These are phyloP conservation scores for Syncephalis fuscata DNA, from an alignment of 371 early-diverging fungal species.

Conservation along the genomic window DNA sequence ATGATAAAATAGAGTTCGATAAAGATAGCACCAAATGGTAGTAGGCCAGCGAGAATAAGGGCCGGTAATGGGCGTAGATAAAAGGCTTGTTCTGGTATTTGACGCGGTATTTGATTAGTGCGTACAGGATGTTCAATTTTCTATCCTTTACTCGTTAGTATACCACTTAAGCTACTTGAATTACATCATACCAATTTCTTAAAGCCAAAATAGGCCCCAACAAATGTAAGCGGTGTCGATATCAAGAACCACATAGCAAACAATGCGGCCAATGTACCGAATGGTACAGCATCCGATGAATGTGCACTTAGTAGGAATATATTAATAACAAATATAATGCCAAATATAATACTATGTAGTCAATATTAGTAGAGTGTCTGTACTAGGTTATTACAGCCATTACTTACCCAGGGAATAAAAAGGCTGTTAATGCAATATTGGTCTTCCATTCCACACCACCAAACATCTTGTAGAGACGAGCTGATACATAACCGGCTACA, in stretches of 20 bases:
- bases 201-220: conserved; percentile 90
- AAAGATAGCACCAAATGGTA: conserved; percentile 83
- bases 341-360: conserved; percentile 31
- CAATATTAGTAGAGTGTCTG: conserved; percentile 2
- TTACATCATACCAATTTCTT: conserved; percentile 32
- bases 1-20: conserved; percentile 77
- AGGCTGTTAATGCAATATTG: conserved; percentile 68
- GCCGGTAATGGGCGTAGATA: conserved; percentile 58
- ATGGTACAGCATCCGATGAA: conserved; percentile 89
- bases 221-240: conserved; percentile 70
- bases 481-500: conserved; percentile 75
- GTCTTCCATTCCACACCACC: conserved; percentile 73
- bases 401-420: conserved; percentile 65
- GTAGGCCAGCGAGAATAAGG: conserved; percentile 64
- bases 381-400: not conserved
- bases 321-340: conserved; percentile 62
- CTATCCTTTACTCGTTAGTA: no score
- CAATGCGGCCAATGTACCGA: conserved; percentile 72
- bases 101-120: conserved; percentile 89
- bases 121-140: conserved; percentile 71
- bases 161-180: no score
- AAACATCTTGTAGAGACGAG: conserved; percentile 86
- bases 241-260: conserved; percentile 77
- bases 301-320: conserved; percentile 70
- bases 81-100: conserved; percentile 71